phyloP scores from a whole-genome alignment of 1,284 basidiomycete species.

The Rhodotorula sp. region DNA sequence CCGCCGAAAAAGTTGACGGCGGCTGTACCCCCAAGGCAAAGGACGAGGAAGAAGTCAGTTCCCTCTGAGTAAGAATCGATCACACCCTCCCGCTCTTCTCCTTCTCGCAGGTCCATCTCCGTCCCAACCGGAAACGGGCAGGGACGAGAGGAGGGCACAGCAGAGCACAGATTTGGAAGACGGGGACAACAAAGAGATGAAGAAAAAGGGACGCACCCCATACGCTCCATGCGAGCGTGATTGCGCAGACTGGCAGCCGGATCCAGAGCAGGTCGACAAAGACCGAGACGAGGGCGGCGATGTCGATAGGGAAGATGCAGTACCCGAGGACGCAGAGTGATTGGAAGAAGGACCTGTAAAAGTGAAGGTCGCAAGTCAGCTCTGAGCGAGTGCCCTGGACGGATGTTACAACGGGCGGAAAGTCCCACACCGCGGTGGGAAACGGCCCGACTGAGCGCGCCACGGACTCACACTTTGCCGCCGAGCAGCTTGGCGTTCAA shows the following conservation, averaged over 20 bases:
- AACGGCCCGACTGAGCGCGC: neutral
- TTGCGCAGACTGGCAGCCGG: slow-evolving; percentile 74
- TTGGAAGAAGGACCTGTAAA: slow-evolving; percentile 83
- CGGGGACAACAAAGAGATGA: no score
- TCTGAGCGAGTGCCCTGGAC: neutral
- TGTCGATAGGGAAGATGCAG: slow-evolving; percentile 81
- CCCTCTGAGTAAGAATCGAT: no score
- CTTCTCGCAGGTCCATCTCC: neutral
- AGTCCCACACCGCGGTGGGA: neutral
- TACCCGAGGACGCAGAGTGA: slow-evolving; percentile 86
- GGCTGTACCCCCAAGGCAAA: slow-evolving; percentile 55
- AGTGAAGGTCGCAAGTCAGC: neutral
- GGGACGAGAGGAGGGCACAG: no score
- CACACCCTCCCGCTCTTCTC: no score
- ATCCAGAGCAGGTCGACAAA: slow-evolving; percentile 83
- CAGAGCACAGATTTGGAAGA: no score
- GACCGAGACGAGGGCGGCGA: slow-evolving; percentile 80
- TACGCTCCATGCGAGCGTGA: slow-evolving; percentile 88
- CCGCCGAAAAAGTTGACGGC: slow-evolving; percentile 92
- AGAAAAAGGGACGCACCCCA: slow-evolving; percentile 64
- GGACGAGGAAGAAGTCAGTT: neutral
- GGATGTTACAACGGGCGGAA: fast-evolving
- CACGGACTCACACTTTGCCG: slow-evolving; percentile 72
- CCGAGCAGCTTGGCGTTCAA: slow-evolving; percentile 94
- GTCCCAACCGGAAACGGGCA: no score